Evolutionary conservation across 306 rosid genomes (phyloP).

Genomic region (Prunus armeniaca): DNA sequence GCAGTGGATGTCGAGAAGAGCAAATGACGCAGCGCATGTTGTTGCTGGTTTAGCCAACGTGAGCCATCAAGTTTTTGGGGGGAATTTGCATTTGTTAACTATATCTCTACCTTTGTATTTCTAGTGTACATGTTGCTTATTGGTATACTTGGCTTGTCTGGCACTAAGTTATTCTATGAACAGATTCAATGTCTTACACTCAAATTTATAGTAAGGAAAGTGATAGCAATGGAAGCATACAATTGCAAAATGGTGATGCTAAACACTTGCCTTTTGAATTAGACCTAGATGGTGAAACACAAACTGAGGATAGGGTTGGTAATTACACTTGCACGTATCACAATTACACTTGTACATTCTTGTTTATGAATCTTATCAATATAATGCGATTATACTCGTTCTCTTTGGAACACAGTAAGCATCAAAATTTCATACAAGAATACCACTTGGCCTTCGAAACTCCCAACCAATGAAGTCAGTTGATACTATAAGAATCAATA

Average conservation of each 20-base stretch:
- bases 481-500: too few species aligned
- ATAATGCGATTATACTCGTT: too few species aligned
- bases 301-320: conserved; percentile 55
- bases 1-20: too few species aligned
- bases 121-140: background rate
- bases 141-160: conserved; percentile 2
- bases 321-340: conserved; percentile 81
- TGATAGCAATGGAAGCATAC: background rate
- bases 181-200: conserved; percentile 53
- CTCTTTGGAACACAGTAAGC: too few species aligned
- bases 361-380: background rate
- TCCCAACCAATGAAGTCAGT: too few species aligned
- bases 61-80: background rate
- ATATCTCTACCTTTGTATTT: background rate
- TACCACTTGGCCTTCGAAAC: too few species aligned
- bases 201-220: conserved; percentile 26
- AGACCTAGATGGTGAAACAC: conserved; percentile 20
- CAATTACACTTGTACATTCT: conserved; percentile 76
- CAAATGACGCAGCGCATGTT: too few species aligned
- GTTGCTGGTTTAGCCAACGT: too few species aligned
- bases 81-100: background rate
- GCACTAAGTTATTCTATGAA: conserved; percentile 72
- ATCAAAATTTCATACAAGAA: too few species aligned
- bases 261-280: too few species aligned
- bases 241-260: conserved; percentile 18